Evolutionary conservation across 1,284 basidiomycete genomes (phyloP), one percentile per base, ranked within the genome.

Genomic region (Inonotus obliquus): DNA sequence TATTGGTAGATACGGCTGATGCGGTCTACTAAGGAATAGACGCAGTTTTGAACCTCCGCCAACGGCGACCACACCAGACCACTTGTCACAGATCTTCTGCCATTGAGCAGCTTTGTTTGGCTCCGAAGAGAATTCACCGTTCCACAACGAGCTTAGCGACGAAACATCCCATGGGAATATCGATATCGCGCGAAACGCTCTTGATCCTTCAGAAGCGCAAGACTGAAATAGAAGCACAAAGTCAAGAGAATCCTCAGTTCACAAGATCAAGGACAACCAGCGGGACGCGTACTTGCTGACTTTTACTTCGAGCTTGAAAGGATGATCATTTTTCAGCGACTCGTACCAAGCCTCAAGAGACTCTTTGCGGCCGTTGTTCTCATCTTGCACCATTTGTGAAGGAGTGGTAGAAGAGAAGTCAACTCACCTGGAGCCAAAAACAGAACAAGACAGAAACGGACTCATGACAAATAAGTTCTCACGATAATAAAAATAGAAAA

Each of bases 151-250:
- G 45, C 49, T 29, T 14, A 61, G 25, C 6, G 54, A 57, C 17
- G 32, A 25, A 10, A 51, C 7, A n/a, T 54, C 44, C 63, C 63
- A 64, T n/a, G 63, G 63, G 44, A 64, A 64, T 29, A 54, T 39
- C 4, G 60, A 56, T 17, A 61, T 35, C 9, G 54, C 38, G 37
- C 38, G 44, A 37, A 61, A 64, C 1, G 59, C 0, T 47, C 23
- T 25, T 32, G 38, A 41, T 49, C 27, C 19, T 49, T 21, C 13
- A 47, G 60, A 29, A 23, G n/a, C 21, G 10, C 51, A 32, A 52
- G 51, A 29, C 51, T 35, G 35, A 35, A 52, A 35, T 19, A n/a
- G n/a, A n/a, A n/a, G n/a, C n/a, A n/a, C n/a, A n/a, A n/a, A n/a
- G n/a, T n/a, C 49, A 51, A 32, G 27, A 14, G 11, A 27, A 55